phyloP scores from a whole-genome alignment of 331 rosid genomes.

The Cydonia oblonga region DNA sequence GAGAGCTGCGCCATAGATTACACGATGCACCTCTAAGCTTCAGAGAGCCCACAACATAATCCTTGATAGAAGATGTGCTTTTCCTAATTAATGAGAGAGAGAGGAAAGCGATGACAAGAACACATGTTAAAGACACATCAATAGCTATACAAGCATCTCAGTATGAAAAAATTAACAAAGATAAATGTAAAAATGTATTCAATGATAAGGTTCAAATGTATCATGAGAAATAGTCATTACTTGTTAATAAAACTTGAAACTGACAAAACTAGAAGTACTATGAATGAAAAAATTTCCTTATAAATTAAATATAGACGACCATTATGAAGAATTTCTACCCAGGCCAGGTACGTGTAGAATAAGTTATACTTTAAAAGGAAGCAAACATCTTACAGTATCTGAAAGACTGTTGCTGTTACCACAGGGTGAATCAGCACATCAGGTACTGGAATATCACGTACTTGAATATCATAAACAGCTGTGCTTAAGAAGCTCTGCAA shows the following conservation, averaged over 20 bases:
- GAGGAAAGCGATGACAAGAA: not conserved
- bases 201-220: not conserved
- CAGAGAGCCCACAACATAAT: constrained; percentile 36
- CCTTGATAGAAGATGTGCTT: constrained; percentile 37
- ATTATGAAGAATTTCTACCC: not conserved
- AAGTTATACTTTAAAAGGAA: not conserved
- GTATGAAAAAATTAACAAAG: no score
- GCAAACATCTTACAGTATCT: constrained; percentile 50
- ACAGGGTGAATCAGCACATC: constrained; percentile 55
- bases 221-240: not conserved
- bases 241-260: not conserved
- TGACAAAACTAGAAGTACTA: not conserved
- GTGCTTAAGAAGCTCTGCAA: constrained; percentile 43
- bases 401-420: constrained; percentile 52
- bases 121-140: not conserved
- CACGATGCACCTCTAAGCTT: constrained; percentile 53
- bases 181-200: not conserved
- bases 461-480: constrained; percentile 17
- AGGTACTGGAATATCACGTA: constrained; percentile 27
- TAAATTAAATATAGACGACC: no score
- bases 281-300: no score
- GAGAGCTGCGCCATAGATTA: constrained; percentile 55
- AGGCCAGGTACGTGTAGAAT: not conserved
- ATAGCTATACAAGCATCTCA: no score
- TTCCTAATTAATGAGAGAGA: constrained; percentile 27